These are phyloP conservation scores for Polyporus tsugae DNA, from an alignment of 1,284 basidiomycete species.

Conservation along the genomic window DNA sequence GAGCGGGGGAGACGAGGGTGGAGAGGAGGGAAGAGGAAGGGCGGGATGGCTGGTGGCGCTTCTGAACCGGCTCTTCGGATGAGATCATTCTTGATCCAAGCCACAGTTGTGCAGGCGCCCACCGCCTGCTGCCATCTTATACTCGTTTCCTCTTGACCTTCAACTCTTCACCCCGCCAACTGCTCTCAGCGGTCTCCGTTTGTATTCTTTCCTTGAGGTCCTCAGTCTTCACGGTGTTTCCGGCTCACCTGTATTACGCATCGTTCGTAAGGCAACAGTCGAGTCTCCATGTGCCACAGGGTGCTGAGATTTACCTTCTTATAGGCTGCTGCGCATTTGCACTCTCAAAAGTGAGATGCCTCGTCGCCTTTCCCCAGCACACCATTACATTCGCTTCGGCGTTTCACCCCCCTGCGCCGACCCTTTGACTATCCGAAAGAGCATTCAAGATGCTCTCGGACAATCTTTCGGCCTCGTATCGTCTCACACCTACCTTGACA, in stretches of 20 bases:
- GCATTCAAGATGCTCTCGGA: constrained; percentile 51
- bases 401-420: constrained; percentile 46
- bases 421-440: constrained; percentile 48
- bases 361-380: constrained; percentile 25
- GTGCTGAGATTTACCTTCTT: constrained; percentile 6
- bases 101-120: neutral
- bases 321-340: neutral
- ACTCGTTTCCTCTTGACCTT: neutral
- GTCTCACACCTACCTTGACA: constrained; percentile 51
- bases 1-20: neutral
- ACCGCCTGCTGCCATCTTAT: neutral
- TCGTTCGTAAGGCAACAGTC: neutral
- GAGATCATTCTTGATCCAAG: constrained; percentile 7
- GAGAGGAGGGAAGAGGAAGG: constrained; percentile 5
- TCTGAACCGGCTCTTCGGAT: neutral
- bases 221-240: neutral
- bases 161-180: neutral
- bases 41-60: neutral
- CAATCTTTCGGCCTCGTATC: constrained; percentile 52
- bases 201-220: neutral
- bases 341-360: constrained; percentile 3
- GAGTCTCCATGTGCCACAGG: neutral
- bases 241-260: neutral
- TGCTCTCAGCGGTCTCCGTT: neutral
- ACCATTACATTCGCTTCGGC: constrained; percentile 51